These are phyloP conservation scores for Betula pendula DNA, from an alignment of 306 rosid species.

Conservation along the genomic window DNA sequence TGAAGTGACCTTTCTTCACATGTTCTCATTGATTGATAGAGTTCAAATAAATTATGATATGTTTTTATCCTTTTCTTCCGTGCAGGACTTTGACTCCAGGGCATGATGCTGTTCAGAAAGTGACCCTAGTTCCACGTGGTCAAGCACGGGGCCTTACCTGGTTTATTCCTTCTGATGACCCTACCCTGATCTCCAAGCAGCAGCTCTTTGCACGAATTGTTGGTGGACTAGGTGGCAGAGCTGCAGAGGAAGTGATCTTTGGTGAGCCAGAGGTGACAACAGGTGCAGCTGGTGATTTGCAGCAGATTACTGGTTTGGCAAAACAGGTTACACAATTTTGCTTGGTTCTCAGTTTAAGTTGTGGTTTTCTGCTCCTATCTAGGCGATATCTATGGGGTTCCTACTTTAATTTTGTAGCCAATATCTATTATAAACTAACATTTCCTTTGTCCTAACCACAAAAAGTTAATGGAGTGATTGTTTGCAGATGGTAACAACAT, in stretches of 20 bases:
- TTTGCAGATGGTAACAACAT: constrained; percentile 87
- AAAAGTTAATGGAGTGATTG: constrained; percentile 4
- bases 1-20: not conserved
- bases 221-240: constrained; percentile 98
- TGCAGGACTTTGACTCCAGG: constrained; percentile 97
- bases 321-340: constrained; percentile 55
- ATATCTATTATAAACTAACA: constrained; percentile 7
- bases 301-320: constrained; percentile 91
- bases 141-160: constrained; percentile 99
- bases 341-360: not conserved
- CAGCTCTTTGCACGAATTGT: constrained; percentile 98
- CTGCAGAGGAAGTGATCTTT: constrained; percentile 94
- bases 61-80: constrained; percentile 19
- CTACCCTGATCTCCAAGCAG: constrained; percentile 91
- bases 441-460: not conserved
- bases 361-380: not conserved
- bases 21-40: not conserved
- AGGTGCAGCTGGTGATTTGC: constrained; percentile 97
- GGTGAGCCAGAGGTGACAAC: constrained; percentile 99
- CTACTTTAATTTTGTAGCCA: not conserved
- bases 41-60: not conserved
- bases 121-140: constrained; percentile 91
- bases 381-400: not conserved
- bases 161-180: constrained; percentile 96
- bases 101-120: constrained; percentile 92